A percentile compares a stretch with the other conserved stretches of the same genome.
These are phyloP conservation scores for Chlorella sp. DNA, from an alignment of 139 green algal genomes.

Conservation along the genomic window DNA sequence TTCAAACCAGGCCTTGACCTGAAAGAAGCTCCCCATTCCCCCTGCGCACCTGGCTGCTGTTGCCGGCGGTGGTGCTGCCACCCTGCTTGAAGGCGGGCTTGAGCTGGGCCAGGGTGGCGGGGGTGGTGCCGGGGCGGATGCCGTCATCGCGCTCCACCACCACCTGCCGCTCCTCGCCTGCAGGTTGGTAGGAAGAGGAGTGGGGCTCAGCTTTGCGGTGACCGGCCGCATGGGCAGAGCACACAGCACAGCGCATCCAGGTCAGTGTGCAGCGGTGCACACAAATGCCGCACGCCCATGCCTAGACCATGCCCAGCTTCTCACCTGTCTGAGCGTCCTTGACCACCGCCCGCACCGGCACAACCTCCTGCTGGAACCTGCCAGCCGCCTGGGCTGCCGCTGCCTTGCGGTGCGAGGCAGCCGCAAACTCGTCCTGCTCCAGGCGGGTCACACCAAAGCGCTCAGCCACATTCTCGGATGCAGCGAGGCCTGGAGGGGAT, in stretches of 20 bases:
- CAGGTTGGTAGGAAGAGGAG: neutral
- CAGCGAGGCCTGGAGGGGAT: slow-evolving; percentile 83
- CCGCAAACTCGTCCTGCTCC: slow-evolving; percentile 72
- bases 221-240: too few relatives aligned
- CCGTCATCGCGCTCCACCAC: slow-evolving; percentile 91
- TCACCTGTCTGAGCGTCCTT: slow-evolving; percentile 81
- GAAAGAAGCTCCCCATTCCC: neutral
- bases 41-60: slow-evolving; percentile 83
- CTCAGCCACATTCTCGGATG: slow-evolving; percentile 95
- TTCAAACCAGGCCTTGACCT: too few relatives aligned
- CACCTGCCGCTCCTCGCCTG: slow-evolving; percentile 76
- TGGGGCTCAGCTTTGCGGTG: neutral
- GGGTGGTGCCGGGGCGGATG: slow-evolving; percentile 82
- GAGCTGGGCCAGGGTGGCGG: slow-evolving; percentile 77
- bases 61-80: slow-evolving; percentile 95
- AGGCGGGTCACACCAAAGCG: slow-evolving; percentile 81
- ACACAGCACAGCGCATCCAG: too few relatives aligned
- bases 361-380: slow-evolving; percentile 95
- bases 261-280: too few relatives aligned
- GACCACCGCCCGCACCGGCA: slow-evolving; percentile 91
- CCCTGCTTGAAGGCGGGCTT: slow-evolving; percentile 94
- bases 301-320: neutral
- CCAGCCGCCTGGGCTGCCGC: slow-evolving; percentile 82
- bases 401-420: slow-evolving; percentile 84
- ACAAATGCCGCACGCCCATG: neutral